A percentile compares a stretch with the other conserved stretches of the same genome.
phyloP scores from a whole-genome alignment of 352 stramenopile species.

The Aphanomyces stellatus region DNA sequence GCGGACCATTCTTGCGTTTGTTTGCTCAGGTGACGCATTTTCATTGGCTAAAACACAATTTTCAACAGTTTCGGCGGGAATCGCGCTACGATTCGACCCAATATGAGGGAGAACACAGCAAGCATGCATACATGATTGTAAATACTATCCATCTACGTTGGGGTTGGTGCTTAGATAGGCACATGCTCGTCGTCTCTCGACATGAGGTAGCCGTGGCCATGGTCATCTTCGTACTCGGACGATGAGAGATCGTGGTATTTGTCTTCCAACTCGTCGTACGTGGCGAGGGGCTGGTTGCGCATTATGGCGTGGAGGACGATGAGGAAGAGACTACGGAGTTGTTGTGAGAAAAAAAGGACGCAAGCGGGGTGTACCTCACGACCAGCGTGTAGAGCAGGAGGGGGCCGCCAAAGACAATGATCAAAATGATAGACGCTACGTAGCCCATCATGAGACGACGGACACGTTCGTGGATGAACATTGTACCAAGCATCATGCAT shows the following conservation, averaged over 20 bases:
- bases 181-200: background rate
- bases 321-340: slow-evolving; percentile 1
- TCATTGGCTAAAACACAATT: no score
- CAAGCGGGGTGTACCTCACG: slow-evolving; percentile 1
- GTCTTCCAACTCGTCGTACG: slow-evolving; percentile 9
- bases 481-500: slow-evolving; percentile 2
- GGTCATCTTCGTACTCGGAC: background rate
- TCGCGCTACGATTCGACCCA: no score
- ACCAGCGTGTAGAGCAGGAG: slow-evolving; percentile 1
- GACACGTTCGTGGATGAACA: no score
- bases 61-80: no score
- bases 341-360: no score
- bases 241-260: background rate
- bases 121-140: no score
- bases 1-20: no score
- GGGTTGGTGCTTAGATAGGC: background rate
- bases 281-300: slow-evolving; percentile 7
- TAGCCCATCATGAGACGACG: no score
- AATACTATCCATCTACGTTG: no score
- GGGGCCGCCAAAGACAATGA: slow-evolving; percentile 9
- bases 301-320: slow-evolving; percentile 11
- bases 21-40: no score
- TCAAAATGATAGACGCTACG: slow-evolving; percentile 2
- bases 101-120: no score
- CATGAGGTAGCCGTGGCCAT: slow-evolving; percentile 7